phyloP scores from a whole-genome alignment of 257 asterid species.

The Galeopsis tetrahit region DNA sequence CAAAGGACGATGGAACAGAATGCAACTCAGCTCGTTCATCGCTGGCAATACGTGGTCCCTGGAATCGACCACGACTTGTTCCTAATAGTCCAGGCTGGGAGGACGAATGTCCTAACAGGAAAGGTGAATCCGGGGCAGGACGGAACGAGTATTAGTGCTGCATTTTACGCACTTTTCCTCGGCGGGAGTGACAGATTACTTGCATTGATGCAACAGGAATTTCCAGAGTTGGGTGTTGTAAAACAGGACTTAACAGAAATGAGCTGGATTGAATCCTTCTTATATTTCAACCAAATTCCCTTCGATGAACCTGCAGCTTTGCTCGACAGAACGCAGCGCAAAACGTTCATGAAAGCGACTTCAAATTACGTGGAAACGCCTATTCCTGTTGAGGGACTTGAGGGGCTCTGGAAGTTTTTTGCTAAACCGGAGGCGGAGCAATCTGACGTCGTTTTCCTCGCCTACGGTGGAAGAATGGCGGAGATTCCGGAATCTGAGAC shows the following conservation, averaged over 20 bases:
- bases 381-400: background rate
- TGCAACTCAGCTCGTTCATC: background rate
- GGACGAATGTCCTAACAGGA: background rate
- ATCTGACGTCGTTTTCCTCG: background rate
- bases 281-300: background rate
- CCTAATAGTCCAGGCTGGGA: background rate
- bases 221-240: background rate
- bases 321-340: background rate
- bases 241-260: background rate
- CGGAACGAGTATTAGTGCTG: background rate
- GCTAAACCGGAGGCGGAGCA: background rate
- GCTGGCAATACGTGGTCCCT: background rate
- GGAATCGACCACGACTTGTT: background rate
- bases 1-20: background rate
- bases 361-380: background rate
- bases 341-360: background rate
- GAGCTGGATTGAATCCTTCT: background rate
- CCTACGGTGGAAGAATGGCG: background rate
- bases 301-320: background rate
- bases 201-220: background rate
- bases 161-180: background rate
- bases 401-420: background rate
- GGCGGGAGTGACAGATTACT: background rate
- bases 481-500: background rate
- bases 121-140: background rate